Evolutionary conservation across 129 eudicot genomes (phyloP).

Genomic region (Flaveria bidentis): DNA sequence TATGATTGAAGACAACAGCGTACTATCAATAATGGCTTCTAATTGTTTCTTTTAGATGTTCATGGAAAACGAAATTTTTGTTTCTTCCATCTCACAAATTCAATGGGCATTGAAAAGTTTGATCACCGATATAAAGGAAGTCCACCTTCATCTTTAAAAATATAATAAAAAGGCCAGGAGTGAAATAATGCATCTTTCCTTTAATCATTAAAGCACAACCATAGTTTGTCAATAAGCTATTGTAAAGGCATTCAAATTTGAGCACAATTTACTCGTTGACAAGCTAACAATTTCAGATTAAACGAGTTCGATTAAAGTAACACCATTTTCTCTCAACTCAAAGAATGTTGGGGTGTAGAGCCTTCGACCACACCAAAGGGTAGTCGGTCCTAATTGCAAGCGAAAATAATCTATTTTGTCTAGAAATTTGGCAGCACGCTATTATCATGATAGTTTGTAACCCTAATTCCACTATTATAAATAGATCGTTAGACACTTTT

Average conservation of each 20-base stretch:
- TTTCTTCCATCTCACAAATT: background rate
- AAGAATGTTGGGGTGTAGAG: too few species aligned
- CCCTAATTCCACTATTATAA: too few species aligned
- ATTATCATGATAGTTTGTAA: too few species aligned
- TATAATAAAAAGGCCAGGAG: background rate
- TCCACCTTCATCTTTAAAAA: background rate
- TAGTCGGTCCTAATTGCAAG: too few species aligned
- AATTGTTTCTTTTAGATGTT: background rate
- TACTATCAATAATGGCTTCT: background rate
- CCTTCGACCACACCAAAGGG: too few species aligned
- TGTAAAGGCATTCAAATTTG: background rate
- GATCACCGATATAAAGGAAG: conserved; percentile 12
- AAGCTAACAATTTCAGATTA: background rate
- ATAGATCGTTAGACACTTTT: too few species aligned
- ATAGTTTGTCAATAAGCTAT: background rate
- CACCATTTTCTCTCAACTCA: background rate
- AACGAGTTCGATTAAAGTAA: background rate
- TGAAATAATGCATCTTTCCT: conserved; percentile 25
- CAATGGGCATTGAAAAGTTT: background rate
- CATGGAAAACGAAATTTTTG: conserved; percentile 14
- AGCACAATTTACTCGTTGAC: background rate
- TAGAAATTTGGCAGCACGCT: too few species aligned
- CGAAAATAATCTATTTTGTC: too few species aligned
- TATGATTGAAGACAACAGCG: background rate
- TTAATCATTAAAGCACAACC: background rate